These are phyloP conservation scores for Dovyalis caffra DNA, from an alignment of 345 rosid genomes.

Conservation along the genomic window DNA sequence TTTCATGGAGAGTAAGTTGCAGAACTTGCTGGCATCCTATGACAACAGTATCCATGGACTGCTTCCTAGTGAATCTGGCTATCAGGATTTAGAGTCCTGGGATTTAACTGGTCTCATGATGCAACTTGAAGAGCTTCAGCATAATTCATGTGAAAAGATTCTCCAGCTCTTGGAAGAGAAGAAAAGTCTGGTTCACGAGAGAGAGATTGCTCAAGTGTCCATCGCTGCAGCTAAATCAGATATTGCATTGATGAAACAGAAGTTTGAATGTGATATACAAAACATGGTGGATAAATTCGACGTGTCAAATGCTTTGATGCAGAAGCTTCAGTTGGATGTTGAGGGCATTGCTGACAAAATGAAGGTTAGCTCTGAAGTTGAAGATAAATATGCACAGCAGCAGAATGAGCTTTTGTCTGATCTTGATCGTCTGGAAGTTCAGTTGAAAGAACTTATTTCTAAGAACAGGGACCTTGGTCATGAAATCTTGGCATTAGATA, in stretches of 20 bases:
- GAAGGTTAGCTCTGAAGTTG: constrained; percentile 50
- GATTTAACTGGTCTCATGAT: constrained; percentile 37
- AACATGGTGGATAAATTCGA: constrained; percentile 46
- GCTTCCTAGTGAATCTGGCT: constrained; percentile 29
- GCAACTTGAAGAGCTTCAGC: constrained; percentile 55
- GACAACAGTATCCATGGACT: constrained; percentile 38
- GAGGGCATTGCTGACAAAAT: constrained; percentile 56
- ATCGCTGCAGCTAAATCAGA: constrained; percentile 51
- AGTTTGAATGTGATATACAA: constrained; percentile 44
- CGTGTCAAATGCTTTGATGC: constrained; percentile 42
- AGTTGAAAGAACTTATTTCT: constrained; percentile 53
- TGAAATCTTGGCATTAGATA: constrained; percentile 53
- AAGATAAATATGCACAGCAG: constrained; percentile 45
- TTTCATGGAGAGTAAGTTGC: constrained; percentile 45
- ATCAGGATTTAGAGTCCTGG: constrained; percentile 41
- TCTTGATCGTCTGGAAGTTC: constrained; percentile 51
- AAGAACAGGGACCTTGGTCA: constrained; percentile 50
- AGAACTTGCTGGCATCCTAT: constrained; percentile 40
- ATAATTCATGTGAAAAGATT: constrained; percentile 46
- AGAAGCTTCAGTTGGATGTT: constrained; percentile 62
- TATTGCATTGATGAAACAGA: constrained; percentile 49
- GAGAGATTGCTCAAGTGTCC: constrained; percentile 41
- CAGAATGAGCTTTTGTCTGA: constrained; percentile 52
- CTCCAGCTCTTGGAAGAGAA: constrained; percentile 55
- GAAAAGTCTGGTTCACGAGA: constrained; percentile 47